Evolutionary conservation across 2,329 filamentous ascomycete species (phyloP), one percentile per base, ranked within the genome.

Genomic region (Monosporascus sp.): DNA sequence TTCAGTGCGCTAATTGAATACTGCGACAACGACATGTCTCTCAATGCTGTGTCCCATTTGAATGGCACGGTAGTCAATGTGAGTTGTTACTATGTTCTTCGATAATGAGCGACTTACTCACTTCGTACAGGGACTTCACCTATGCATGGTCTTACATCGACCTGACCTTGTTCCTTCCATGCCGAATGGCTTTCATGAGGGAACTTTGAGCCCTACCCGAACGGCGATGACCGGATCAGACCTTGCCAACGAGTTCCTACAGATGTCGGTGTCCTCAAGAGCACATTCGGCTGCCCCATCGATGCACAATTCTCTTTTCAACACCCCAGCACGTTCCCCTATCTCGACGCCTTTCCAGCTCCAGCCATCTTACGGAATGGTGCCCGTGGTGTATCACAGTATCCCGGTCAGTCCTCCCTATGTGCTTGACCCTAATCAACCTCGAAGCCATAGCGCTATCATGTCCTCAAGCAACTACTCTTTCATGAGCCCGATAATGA

Each of bases 1-100:
- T 72, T 80, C 56, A 72, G 70, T 50, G 76, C 77, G 7, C 65
- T 81, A 47, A 74, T 75, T 2, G 81, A 84, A 59, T 84, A 77
- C 53, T 75, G 74, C 50, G 79, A 83, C 54, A 68, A 72, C 22
- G 70, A 73, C 2, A 65, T 73, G 49, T 76, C 77, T 9, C 46
- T 72, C 17, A 60, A 61, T 5, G 74, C 76, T 5, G 67, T 75
- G 3, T 62, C 69, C 7, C 69, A 68, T 52, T 71, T 74, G 45
- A 72, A 75, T 46, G 70, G 72, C 11, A 50, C 65, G 17, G 65
- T 68, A 3, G 52, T 72, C 39, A 63, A 71, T 48, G 72, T 74
- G 59, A 65, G 71, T 57, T 36, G 4, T 11, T 27, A 7, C 17
- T 11, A n/a, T 27, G 39, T 15, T 47, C 20, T 20, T 15, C 14